Base-by-base conservation (phyloP, 768 basidiomycete genomes). In the Phanerochaete carnosa region DNA sequence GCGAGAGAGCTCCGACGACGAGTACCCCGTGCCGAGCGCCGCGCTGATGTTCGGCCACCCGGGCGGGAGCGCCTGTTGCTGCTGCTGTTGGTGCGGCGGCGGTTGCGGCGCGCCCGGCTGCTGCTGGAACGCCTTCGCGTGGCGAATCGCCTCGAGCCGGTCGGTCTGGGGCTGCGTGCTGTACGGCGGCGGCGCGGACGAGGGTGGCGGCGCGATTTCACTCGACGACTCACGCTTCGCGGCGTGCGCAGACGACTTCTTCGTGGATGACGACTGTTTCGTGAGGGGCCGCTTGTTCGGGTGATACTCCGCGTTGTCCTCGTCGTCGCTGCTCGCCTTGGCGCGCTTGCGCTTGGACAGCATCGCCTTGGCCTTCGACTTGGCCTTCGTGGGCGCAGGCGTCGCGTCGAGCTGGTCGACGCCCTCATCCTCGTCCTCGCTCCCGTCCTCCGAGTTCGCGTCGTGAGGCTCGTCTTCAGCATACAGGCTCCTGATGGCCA, bases 271-370 rank as follows among this genome's bases (percentile, higher is more conserved):
- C n/a, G n/a, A n/a, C n/a, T n/a, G n/a, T n/a, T n/a, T 32, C 16
- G 57, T 12, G 23, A 29, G 6, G 13, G 28, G 8, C 3, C 29
- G 29, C 32, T 51, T 58, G 46, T 25, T 12, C 19, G 57, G 47
- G n/a, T 33, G 16, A 23, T 58, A 58, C 3, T 58, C 57, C 13
- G 39, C 29, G 19, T 46, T 26, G 57, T 58, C 57, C 54, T 58
- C 58, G 26, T 60, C 59, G 13, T 56, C 55, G 39, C 23, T 46
- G 25, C 22, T n/a, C 22, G 22, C 52, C 28, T 26, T 39, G n/a
- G n/a, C n/a, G 16, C 59, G 37, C 53, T 60, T 60, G 22, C 59
- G 37, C 39, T 51, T 60, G 15, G 32, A n/a, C n/a, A n/a, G 25
- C 30, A 15, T 45, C 12, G 30, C 32, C 43, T 45, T 59, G 35